Evolutionary conservation across 1,139 yeast genomes (phyloP).

Genomic region (Saccharomyces hybrid): DNA sequence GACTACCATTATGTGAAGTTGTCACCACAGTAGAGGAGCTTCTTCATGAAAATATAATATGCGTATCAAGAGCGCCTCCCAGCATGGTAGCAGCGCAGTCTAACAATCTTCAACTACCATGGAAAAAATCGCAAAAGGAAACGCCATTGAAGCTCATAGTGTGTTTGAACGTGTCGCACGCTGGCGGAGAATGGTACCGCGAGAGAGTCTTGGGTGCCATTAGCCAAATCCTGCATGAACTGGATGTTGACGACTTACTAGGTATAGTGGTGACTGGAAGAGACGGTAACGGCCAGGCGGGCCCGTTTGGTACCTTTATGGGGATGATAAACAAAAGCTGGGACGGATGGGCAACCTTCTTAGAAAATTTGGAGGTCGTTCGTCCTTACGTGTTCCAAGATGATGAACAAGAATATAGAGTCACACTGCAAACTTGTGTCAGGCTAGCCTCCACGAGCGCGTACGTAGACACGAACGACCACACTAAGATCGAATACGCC

Average conservation of each 20-base stretch:
- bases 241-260: slow-evolving; percentile 42
- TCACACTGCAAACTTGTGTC: not conserved
- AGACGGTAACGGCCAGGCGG: slow-evolving; percentile 33
- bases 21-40: not conserved
- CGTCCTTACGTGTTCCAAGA: not conserved
- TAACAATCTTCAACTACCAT: slow-evolving; percentile 13
- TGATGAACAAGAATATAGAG: not conserved
- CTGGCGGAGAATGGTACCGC: not conserved
- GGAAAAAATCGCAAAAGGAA: slow-evolving; percentile 35
- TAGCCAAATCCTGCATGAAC: slow-evolving; percentile 21
- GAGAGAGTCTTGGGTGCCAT: slow-evolving; percentile 1
- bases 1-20: slow-evolving; percentile 39
- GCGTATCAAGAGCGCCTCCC: not conserved
- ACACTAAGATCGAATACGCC: not conserved
- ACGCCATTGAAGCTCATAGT: slow-evolving; percentile 42
- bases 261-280: slow-evolving; percentile 50
- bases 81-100: not conserved
- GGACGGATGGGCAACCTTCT: slow-evolving; percentile 49
- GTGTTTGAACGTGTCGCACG: slow-evolving; percentile 35
- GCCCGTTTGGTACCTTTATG: slow-evolving; percentile 42
- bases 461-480: not conserved
- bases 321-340: slow-evolving; percentile 46
- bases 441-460: not conserved
- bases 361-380: slow-evolving; percentile 32
- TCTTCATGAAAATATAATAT: not conserved